A percentile compares a stretch with the other conserved stretches of the same genome.
These are phyloP conservation scores for Schwanniomyces pseudopolymorphus DNA, from an alignment of 805 yeast genomes.

Conservation along the genomic window DNA sequence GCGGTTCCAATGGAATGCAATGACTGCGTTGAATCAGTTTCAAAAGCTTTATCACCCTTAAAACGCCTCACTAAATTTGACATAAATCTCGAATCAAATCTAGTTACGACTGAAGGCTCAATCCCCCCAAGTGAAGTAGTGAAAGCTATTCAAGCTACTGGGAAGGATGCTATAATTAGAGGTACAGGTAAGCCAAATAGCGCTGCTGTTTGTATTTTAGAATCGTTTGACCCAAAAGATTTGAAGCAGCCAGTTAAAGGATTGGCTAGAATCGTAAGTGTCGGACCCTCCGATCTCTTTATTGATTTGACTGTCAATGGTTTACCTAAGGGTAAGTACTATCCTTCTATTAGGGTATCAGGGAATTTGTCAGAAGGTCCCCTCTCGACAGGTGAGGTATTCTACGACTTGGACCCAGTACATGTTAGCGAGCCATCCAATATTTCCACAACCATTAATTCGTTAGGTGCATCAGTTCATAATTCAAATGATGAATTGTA, in stretches of 20 bases:
- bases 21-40: constrained; percentile 63
- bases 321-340: constrained; percentile 60
- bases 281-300: constrained; percentile 51
- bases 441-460: constrained; percentile 25
- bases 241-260: constrained; percentile 70
- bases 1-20: constrained; percentile 85
- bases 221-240: constrained; percentile 57
- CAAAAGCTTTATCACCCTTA: constrained; percentile 49
- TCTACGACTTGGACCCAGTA: constrained; percentile 46
- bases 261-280: constrained; percentile 78
- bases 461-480: constrained; percentile 33
- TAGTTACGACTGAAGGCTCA: constrained; percentile 66
- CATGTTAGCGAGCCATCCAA: constrained; percentile 26
- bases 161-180: constrained; percentile 87
- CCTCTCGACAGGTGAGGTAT: constrained; percentile 56
- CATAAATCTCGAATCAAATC: constrained; percentile 57
- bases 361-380: constrained; percentile 83
- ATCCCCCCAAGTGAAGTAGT: constrained; percentile 78
- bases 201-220: constrained; percentile 90
- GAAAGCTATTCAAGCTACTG: constrained; percentile 64
- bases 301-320: constrained; percentile 83
- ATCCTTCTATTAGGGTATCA: constrained; percentile 62
- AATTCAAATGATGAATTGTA: constrained; percentile 13
- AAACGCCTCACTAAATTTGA: constrained; percentile 52
- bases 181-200: constrained; percentile 86